Base-by-base conservation (phyloP, 208 protist genomes). In the Porcisia deanei region DNA sequence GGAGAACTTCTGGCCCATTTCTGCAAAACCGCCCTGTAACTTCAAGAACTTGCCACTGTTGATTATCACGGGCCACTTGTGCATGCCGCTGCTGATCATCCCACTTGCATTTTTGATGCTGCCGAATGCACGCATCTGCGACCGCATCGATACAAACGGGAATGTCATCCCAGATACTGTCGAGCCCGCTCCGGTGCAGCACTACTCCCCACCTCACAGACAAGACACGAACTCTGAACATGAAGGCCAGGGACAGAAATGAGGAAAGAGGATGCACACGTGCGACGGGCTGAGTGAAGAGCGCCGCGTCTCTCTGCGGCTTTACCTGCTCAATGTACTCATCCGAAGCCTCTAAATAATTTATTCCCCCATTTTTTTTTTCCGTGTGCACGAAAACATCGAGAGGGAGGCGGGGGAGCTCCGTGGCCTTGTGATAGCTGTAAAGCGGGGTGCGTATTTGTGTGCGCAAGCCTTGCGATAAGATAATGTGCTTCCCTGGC, bases 41-140 rank as follows among this genome's bases (percentile, higher is more conserved):
- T 96, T 92, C 78, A 80, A 20, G 76, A 91, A 93, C 67, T 74
- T 93, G 55, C 80, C 64, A 39, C 85, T 67, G 66, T 75, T 96
- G 37, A 80, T 96, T 65, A 70, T 94, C 67, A 68, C 90, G 1
- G 87, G 88, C 63, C 90, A 94, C 78, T 77, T 91, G 52, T 45
- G 84, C 34, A 69, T 81, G n/a, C 92, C 90, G 22, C 66, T 94
- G 58, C 60, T 93, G 37, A 71, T 75, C 59, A 85, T 96, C 34
- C 88, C 90, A 4, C 75, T 93, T 16, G 82, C 84, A 39, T 94
- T 90, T 71, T 67, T 92, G 70, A 57, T 93, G 57, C 76, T 96
- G 55, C 92, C 92, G 1, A 63, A 54, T 37, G 82, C 81, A 22
- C 83, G 88, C 39, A 85, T 93, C 20, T 85, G 82, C 76, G 84